Base-by-base conservation (phyloP, 2,329 filamentous ascomycete genomes). In the Alternaria ventricosa region DNA sequence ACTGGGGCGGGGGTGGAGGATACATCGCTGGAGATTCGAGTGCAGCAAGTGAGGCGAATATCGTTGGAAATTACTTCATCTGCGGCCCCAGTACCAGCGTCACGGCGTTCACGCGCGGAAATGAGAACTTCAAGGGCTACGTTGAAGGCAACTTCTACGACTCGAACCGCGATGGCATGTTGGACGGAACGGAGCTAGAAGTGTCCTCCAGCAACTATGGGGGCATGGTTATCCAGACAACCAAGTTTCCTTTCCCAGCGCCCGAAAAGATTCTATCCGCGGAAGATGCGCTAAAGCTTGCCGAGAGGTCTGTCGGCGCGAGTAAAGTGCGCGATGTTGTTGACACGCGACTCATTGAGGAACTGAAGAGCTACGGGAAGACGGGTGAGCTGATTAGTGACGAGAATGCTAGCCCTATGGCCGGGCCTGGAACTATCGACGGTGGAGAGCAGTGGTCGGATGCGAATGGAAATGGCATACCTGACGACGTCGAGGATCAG, bases 51-150 rank as follows among this genome's bases (percentile, higher is more conserved):
- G 80, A 83, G 53, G 84, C 81, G 6, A 86, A 88, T 64, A 84
- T 88, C 59, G 79, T 87, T 56, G 84, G 84, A 63, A 88, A 88
- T 74, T 87, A 88, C 73, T 88, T 87, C 74, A 85, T 88, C 63
- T 83, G 82, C 2, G 86, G 86, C 0, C 86, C 85, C 0, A 82
- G 78, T 49, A 87, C 85, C 4, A 81, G 75, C 25, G 81, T 82
- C 3, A 80, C 83, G 1, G 84, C 84, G 0, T 88, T 87, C 65
- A 87, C 84, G 1, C 81, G 85, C n/a, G 85, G 86, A n/a, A 87
- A 87, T 59, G 78, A 73, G 3, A 84, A 84, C 54, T 87, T 87
- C 76, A 83, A 84, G 44, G 85, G 82, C 15, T 87, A 86, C 47
- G 84, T 86, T 12, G 79, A 82, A 50, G 79, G 82, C 33, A 88